Percentiles rank a stretch among this genome's conserved stretches.
Conservation (phyloP, 345 rosid genomes). For the Heritiera fomes region DNA sequence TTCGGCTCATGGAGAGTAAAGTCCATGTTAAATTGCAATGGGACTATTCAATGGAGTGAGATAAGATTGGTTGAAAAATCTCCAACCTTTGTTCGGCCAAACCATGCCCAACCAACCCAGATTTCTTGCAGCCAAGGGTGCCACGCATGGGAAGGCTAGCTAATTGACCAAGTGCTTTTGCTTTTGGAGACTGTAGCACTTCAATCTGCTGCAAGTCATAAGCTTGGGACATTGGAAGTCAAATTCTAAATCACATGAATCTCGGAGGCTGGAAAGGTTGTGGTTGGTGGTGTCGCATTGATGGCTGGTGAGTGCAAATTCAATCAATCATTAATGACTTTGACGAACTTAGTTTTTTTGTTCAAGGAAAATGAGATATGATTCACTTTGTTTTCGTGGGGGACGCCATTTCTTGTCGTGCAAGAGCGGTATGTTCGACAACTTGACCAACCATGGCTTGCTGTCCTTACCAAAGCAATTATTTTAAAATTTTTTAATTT, state of each 20-base stretch:
- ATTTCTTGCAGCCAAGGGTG: not conserved
- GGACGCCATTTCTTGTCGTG: not conserved
- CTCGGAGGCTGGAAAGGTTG: not conserved
- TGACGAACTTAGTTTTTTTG: not conserved
- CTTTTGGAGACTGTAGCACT: not conserved
- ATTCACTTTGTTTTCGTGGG: not conserved
- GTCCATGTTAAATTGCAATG: not conserved
- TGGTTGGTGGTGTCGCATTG: too few species aligned
- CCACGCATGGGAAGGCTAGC: not conserved
- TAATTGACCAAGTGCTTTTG: not conserved
- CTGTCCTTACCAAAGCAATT: too few species aligned
- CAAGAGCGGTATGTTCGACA: not conserved
- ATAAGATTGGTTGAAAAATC: not conserved
- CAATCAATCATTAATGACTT: too few species aligned
- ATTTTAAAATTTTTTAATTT: too few species aligned
- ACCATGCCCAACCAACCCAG: not conserved
- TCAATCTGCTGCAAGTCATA: not conserved
- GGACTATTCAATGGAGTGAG: not conserved
- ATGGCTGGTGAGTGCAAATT: too few species aligned
- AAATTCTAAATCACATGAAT: not conserved
- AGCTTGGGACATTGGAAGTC: not conserved
- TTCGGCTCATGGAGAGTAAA: not conserved
- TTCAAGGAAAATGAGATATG: not conserved
- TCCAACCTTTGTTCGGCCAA: not conserved
- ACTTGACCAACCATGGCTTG: too few species aligned